Base-by-base conservation (phyloP, 2,329 filamentous ascomycete species). In the Penicillium sp. region DNA sequence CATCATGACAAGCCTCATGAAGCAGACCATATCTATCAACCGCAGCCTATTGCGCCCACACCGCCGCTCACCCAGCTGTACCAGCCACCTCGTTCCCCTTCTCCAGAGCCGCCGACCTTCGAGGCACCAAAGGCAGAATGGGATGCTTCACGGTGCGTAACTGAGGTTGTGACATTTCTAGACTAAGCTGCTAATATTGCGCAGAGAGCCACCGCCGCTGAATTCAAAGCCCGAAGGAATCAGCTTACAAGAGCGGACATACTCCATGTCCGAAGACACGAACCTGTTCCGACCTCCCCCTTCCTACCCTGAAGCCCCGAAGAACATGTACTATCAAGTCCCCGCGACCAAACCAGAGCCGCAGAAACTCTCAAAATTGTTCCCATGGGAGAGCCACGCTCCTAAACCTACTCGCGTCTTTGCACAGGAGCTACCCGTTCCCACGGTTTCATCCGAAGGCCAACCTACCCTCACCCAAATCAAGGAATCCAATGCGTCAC, bases 271-370 rank as follows among this genome's bases (percentile, higher is more conserved):
- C 50, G 82, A 81, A 50, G 88, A 92, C 69, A 78, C 80, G 16
- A 73, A 84, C 30, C 84, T 89, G 9, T 97, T 95, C 72, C 81
- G 89, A 48, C 83, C 92, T 28, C 92, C 92, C 16, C 72, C 77
- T 53, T 80, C 82, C 47, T 94, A 95, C 64, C 89, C 92, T 2
- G 89, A 90, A 65, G 89, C 90, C 16, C 90, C 92, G 0, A 88
- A 81, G 69, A 82, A 92, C 65, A 92, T 96, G 89, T 94, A 87
- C 80, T 96, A 94, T 68, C 78, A 92, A 63, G 81, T 95, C 31
- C 91, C 91, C 5, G 67, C 61, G 35, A 70, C 66, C 30, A 70
- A 83, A 50, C 83, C 83, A 20, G 79, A 83, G 43, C 76, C 80
- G 39, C 77, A 85, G 57, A 81, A 76, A 54, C 81, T 85, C 13